Conservation (phyloP, 306 rosid genomes). For the Cicer cuneatum region DNA sequence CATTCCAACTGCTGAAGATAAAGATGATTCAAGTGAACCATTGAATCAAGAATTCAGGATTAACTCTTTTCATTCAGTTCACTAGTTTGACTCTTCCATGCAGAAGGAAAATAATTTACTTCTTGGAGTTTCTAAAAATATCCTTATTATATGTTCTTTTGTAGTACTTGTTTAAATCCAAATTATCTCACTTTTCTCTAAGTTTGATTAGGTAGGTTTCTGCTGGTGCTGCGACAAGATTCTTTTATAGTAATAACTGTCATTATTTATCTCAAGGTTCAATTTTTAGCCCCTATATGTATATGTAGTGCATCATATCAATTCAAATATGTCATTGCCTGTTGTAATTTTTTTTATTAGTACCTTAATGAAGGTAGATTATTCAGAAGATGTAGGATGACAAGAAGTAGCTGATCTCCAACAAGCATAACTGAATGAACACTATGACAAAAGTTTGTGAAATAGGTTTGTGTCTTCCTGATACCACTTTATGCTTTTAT, state of each 20-base stretch:
- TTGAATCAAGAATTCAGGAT: constrained; percentile 39
- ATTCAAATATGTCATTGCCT: constrained; percentile 40
- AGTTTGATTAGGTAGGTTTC: constrained; percentile 65
- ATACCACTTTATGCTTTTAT: too few relatives aligned
- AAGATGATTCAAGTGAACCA: constrained; percentile 61
- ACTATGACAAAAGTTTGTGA: too few relatives aligned
- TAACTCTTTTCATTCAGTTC: constrained; percentile 28
- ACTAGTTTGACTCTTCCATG: neutral
- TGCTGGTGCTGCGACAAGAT: constrained; percentile 59
- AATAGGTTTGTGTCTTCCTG: too few relatives aligned
- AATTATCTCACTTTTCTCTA: constrained; percentile 52
- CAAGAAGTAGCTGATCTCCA: constrained; percentile 53
- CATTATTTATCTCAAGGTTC: constrained; percentile 54
- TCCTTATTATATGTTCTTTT: constrained; percentile 43
- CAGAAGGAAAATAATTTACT: constrained; percentile 41
- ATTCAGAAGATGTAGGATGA: constrained; percentile 60
- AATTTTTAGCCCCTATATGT: constrained; percentile 22
- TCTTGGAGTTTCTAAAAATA: constrained; percentile 54
- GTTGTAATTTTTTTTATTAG: constrained; percentile 47
- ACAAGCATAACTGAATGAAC: constrained; percentile 52
- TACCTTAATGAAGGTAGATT: constrained; percentile 61
- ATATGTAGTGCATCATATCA: constrained; percentile 33
- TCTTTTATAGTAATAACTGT: constrained; percentile 40
- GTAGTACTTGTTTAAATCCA: constrained; percentile 42
- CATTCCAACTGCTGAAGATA: constrained; percentile 43